These are phyloP conservation scores for Podaxis rugospora DNA, from an alignment of 768 basidiomycete genomes.

Conservation along the genomic window DNA sequence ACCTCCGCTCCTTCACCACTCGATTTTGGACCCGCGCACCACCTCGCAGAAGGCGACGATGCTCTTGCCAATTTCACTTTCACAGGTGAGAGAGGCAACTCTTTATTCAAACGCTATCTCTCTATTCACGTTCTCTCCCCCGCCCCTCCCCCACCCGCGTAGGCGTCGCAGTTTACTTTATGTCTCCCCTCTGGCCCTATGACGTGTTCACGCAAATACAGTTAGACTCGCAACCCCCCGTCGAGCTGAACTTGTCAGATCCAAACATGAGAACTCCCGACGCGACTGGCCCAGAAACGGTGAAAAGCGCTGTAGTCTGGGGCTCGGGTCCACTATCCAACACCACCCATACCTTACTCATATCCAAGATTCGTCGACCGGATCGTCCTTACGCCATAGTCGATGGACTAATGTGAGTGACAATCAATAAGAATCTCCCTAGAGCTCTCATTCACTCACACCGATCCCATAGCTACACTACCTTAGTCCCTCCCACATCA, in stretches of 20 bases:
- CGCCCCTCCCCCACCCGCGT: too few relatives aligned
- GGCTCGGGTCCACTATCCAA: constrained; percentile 26
- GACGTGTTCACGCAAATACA: constrained; percentile 33
- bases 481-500: constrained; percentile 9
- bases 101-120: too few relatives aligned
- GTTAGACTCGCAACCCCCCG: constrained; percentile 27
- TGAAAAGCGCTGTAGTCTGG: constrained; percentile 34
- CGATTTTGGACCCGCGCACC: not conserved
- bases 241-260: constrained; percentile 28
- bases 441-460: not conserved
- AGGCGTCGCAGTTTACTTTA: constrained; percentile 35
- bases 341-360: constrained; percentile 30
- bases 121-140: not conserved
- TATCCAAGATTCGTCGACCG: constrained; percentile 27
- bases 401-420: constrained; percentile 33
- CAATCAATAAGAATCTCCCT: not conserved
- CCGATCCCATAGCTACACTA: constrained; percentile 12
- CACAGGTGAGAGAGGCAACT: constrained; percentile 2
- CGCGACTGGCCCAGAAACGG: constrained; percentile 33
- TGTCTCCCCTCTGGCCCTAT: constrained; percentile 37
- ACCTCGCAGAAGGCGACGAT: not conserved
- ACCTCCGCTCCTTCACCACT: not conserved
- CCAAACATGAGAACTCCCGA: constrained; percentile 17
- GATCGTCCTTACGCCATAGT: constrained; percentile 31
- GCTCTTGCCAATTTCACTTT: constrained; percentile 9